Evolutionary conservation across 1,139 yeast species (phyloP).

Genomic region (Debaryomyces coudertii): DNA sequence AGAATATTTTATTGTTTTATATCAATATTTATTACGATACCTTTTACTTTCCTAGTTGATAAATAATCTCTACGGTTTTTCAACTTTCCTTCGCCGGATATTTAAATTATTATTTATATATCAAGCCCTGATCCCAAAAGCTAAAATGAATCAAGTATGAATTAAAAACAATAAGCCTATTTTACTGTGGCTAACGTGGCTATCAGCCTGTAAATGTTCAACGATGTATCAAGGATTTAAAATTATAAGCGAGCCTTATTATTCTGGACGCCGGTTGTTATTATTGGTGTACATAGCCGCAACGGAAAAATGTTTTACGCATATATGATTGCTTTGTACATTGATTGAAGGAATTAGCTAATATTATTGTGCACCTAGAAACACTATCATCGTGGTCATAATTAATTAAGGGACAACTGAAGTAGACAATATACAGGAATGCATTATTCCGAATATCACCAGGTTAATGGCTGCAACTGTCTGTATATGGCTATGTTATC

Average conservation of each 20-base stretch:
- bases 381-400: background rate
- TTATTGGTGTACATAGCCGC: background rate
- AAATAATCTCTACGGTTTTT: background rate
- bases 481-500: constrained; percentile 5
- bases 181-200: constrained; percentile 3
- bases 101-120: background rate
- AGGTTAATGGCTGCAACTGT: constrained; percentile 4
- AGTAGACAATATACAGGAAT: constrained; percentile 1
- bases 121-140: background rate
- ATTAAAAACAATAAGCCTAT: constrained; percentile 1
- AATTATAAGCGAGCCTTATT: background rate
- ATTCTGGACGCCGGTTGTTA: background rate
- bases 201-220: background rate
- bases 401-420: background rate
- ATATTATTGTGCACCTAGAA: background rate
- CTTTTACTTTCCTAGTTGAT: background rate
- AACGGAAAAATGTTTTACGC: background rate
- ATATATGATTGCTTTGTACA: background rate
- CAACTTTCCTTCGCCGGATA: background rate
- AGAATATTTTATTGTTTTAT: background rate
- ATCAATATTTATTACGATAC: background rate
- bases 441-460: background rate
- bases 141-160: background rate
- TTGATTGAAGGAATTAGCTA: background rate
- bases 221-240: background rate